Base-by-base conservation (phyloP, 2,329 filamentous ascomycete genomes). In the Fusarium solani-melongenae region DNA sequence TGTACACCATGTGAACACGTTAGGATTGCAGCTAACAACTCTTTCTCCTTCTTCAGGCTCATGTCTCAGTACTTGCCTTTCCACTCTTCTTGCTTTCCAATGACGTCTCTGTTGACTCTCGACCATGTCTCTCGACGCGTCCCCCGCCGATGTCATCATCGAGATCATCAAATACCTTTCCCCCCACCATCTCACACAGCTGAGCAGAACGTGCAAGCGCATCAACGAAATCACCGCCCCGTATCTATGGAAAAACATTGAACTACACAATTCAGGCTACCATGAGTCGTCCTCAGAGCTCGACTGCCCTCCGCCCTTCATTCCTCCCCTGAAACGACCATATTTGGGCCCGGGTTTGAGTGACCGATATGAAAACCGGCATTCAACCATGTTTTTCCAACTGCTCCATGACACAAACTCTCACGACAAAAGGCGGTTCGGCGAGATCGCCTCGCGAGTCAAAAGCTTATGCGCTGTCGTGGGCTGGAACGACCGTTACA, bases 201-300 rank as follows among this genome's bases (percentile, higher is more conserved):
- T 75, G 3, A 65, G 11, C 6, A 49, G 46, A 3, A 63, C 51
- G 1, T 74, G 65, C n/a, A 72, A 34, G 15, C 38, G 53, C 4
- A 17, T 72, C 4, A 62, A 34, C 7, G 9, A n/a, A 3, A 5
- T 74, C 2, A 56, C 61, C 0, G 24, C 46, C 6, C n/a, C 41
- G 1, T 34, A 34, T 1, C 4, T 76, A 8, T 74, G 73, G 73
- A 20, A 11, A 4, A 56, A 66, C 3, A 71, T 76, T 8, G 71
- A 76, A 12, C 39, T 76, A 8, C 74, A 76, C 15, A 44, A 55
- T 6, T 27, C 12, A 1, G 64, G 66, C 3, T 73, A 75, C 17
- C 71, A 76, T 6, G 64, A 69, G 12, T 74, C 71, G 1, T 57
- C 62, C 3, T 57, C 29, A 2, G 73, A 74, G 22, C 33, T 72